Conservation (phyloP, 2,329 filamentous ascomycete species). For the Sordariomycetes sp. region DNA sequence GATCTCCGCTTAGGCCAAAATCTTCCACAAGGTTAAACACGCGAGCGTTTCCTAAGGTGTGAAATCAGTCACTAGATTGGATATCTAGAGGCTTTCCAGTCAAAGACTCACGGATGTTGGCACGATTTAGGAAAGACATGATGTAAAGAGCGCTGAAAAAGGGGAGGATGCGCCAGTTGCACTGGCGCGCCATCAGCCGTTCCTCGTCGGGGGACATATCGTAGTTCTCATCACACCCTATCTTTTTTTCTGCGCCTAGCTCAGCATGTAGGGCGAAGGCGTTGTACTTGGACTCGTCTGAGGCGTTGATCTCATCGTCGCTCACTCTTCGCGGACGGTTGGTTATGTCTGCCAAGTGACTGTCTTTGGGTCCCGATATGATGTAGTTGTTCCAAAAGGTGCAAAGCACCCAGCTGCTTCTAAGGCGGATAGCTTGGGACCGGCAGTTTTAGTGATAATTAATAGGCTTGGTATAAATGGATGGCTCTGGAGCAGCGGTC, state of each 20-base stretch:
- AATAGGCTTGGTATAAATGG: neutral
- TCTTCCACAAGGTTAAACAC: neutral
- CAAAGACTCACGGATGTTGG: constrained; percentile 5
- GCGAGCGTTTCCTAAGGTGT: neutral
- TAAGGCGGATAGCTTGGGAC: too few relatives aligned
- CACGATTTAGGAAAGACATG: constrained; percentile 4
- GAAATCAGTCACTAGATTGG: too few relatives aligned
- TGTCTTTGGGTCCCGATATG: neutral
- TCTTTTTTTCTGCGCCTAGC: neutral
- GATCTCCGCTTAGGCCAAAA: constrained; percentile 11
- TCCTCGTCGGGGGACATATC: constrained; percentile 5
- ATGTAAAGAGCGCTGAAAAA: constrained; percentile 4
- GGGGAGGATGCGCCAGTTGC: constrained; percentile 3
- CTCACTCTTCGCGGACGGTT: neutral
- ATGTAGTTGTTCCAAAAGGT: neutral
- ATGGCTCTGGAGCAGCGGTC: neutral
- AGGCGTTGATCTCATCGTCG: neutral
- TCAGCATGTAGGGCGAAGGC: neutral
- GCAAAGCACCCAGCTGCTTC: too few relatives aligned
- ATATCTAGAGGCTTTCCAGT: constrained; percentile 17
- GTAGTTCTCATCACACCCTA: neutral
- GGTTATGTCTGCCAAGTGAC: neutral
- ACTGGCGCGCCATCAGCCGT: constrained; percentile 3
- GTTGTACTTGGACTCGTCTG: neutral
- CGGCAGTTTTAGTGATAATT: too few relatives aligned